Conservation (phyloP, 2,329 filamentous ascomycete species). For the Orbilia ellipsospora region DNA sequence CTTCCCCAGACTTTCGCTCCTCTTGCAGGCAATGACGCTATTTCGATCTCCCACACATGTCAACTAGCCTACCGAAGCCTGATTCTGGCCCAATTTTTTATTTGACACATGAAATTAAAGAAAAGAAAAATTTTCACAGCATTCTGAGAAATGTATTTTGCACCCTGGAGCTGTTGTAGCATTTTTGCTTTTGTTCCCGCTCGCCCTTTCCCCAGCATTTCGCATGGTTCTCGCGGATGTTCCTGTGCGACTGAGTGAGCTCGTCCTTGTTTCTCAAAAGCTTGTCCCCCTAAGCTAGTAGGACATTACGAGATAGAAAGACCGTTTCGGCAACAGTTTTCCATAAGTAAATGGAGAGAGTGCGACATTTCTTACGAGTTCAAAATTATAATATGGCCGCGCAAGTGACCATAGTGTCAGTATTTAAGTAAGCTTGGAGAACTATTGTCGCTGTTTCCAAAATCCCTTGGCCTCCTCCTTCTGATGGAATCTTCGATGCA, state of each 20-base stretch:
- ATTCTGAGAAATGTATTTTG: constrained; percentile 26
- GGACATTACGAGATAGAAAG: constrained; percentile 10
- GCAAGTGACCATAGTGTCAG: constrained; percentile 5
- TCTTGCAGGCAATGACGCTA: constrained; percentile 52
- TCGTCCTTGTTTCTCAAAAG: constrained; percentile 44
- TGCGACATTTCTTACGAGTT: constrained; percentile 56
- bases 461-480: constrained; percentile 13
- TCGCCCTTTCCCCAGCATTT: constrained; percentile 20
- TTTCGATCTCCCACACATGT: constrained; percentile 46
- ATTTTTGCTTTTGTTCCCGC: constrained; percentile 22
- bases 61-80: constrained; percentile 41
- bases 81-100: constrained; percentile 32
- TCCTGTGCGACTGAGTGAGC: constrained; percentile 50
- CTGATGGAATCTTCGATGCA: background rate
- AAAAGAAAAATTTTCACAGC: constrained; percentile 31
- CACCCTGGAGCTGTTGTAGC: background rate
- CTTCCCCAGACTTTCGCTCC: constrained; percentile 55
- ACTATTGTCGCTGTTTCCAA: constrained; percentile 10
- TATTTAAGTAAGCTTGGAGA: constrained; percentile 43
- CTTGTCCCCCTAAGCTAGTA: constrained; percentile 37
- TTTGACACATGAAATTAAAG: constrained; percentile 13
- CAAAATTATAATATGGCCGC: constrained; percentile 46
- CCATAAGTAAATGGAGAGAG: constrained; percentile 44
- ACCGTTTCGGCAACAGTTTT: constrained; percentile 46
- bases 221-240: constrained; percentile 47